Evolutionary conservation across 1,284 basidiomycete genomes (phyloP).

Genomic region (Pyrrhoderma lamaoense): DNA sequence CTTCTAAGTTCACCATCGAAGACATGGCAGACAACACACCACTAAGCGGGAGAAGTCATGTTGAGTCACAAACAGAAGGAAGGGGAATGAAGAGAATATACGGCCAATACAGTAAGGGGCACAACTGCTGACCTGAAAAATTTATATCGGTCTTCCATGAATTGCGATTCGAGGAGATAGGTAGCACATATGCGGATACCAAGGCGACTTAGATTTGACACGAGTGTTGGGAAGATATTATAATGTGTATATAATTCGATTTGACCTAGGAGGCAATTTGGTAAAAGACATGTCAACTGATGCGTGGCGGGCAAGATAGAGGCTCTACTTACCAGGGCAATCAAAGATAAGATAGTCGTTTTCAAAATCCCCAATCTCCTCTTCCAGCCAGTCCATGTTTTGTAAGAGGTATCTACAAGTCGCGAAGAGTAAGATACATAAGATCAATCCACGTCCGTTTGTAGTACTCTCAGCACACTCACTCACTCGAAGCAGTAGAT

Average conservation of each 20-base stretch:
- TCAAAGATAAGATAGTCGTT: conserved; percentile 98
- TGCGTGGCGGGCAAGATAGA: conserved; percentile 2
- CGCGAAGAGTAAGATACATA: not conserved
- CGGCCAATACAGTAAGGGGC: not conserved
- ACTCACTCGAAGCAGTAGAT: conserved; percentile 99
- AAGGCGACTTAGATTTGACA: conserved; percentile 62
- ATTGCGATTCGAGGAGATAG: conserved; percentile 96
- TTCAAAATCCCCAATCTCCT: conserved; percentile 90
- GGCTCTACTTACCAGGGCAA: conserved; percentile 71
- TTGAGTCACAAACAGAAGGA: not conserved
- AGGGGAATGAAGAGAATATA: not conserved
- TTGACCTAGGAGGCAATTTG: conserved; percentile 67
- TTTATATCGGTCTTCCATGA: conserved; percentile 98
- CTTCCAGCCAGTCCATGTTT: conserved; percentile 99
- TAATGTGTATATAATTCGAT: conserved; percentile 99
- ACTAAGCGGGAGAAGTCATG: conserved; percentile 39
- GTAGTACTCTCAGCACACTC: conserved; percentile 32
- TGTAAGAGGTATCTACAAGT: conserved; percentile 80
- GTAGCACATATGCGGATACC: conserved; percentile 75
- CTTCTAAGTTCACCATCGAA: conserved; percentile 96
- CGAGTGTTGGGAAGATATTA: conserved; percentile 87
- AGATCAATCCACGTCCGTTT: not conserved
- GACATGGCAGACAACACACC: conserved; percentile 99
- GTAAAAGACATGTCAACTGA: not conserved
- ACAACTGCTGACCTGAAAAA: conserved; percentile 70